phyloP scores from a whole-genome alignment of 495 filamentous ascomycete species.

The Xylaria sp. region DNA sequence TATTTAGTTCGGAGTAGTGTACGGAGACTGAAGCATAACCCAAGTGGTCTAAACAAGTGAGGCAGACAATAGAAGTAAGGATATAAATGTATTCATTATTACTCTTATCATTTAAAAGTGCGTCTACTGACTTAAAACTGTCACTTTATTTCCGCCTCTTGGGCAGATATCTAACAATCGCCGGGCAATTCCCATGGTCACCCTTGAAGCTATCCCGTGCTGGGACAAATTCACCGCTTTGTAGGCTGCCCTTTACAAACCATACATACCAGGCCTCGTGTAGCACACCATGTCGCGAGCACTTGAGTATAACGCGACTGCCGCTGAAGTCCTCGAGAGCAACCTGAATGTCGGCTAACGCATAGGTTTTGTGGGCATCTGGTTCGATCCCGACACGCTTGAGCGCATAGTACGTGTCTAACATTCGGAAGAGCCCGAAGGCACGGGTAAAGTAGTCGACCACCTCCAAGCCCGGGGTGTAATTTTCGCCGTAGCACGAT shows the following conservation, averaged over 20 bases:
- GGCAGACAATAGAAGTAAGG: not conserved
- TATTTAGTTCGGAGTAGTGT: not conserved
- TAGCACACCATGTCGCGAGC: slow-evolving; percentile 59
- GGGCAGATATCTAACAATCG: slow-evolving; percentile 47
- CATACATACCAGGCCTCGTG: slow-evolving; percentile 89
- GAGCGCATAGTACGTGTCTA: slow-evolving; percentile 65
- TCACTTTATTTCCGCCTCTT: slow-evolving; percentile 37
- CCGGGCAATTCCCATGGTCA: slow-evolving; percentile 46
- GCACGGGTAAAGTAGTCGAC: slow-evolving; percentile 68
- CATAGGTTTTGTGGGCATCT: slow-evolving; percentile 66
- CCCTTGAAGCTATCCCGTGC: slow-evolving; percentile 46
- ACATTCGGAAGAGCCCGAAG: slow-evolving; percentile 65
- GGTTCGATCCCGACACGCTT: slow-evolving; percentile 70
- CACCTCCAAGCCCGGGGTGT: slow-evolving; percentile 64
- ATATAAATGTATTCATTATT: not conserved
- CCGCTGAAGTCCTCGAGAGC: slow-evolving; percentile 71
- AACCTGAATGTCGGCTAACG: slow-evolving; percentile 63
- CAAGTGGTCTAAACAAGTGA: not conserved
- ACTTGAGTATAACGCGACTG: slow-evolving; percentile 72
- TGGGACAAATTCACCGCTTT: slow-evolving; percentile 76
- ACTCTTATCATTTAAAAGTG: not conserved
- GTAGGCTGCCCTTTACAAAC: slow-evolving; percentile 77
- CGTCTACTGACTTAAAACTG: not conserved
- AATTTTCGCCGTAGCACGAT: slow-evolving; percentile 70
- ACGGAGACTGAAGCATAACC: not conserved